Percentiles rank a stretch among this genome's conserved stretches.
phyloP scores from a whole-genome alignment of 371 early-diverging fungal genomes.

The Mucor velutinosus region DNA sequence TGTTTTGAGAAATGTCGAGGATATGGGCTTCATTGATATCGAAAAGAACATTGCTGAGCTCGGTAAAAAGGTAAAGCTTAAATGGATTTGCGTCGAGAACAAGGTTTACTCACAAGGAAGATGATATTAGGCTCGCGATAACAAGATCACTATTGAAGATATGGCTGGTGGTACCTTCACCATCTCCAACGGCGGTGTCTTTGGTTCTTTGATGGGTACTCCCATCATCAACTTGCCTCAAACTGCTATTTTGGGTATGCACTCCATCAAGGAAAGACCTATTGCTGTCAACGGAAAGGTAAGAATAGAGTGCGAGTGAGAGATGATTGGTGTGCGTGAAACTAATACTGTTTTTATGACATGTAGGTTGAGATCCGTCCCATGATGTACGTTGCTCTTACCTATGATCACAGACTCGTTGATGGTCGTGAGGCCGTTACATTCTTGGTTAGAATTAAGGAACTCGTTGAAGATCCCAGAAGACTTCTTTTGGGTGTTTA shows the following conservation, averaged over 20 bases:
- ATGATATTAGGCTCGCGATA: conserved; percentile 82
- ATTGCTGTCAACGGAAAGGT: conserved; percentile 92
- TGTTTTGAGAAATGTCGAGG: conserved; percentile 90
- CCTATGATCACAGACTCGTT: conserved; percentile 97
- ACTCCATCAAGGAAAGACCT: conserved; percentile 95
- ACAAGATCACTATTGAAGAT: conserved; percentile 95
- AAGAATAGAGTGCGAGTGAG: neutral
- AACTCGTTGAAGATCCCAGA: conserved; percentile 94
- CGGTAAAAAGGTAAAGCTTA: conserved; percentile 69
- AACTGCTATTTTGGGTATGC: conserved; percentile 97
- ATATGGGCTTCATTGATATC: conserved; percentile 82
- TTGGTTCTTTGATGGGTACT: conserved; percentile 95
- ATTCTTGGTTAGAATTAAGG: conserved; percentile 96
- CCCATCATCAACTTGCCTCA: conserved; percentile 98
- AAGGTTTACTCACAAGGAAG: neutral
- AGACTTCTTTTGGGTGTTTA: conserved; percentile 86
- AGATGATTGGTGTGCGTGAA: neutral
- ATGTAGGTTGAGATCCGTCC: conserved; percentile 87
- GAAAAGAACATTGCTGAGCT: conserved; percentile 90
- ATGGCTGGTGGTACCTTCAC: conserved; percentile 98
- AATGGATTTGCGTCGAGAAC: neutral
- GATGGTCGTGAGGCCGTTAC: conserved; percentile 98
- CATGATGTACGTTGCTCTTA: conserved; percentile 98
- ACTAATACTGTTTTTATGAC: neutral
- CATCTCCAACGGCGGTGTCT: conserved; percentile 98